Evolutionary conservation across 2,329 filamentous ascomycete genomes (phyloP).

Genomic region (Talaromyces sp.): DNA sequence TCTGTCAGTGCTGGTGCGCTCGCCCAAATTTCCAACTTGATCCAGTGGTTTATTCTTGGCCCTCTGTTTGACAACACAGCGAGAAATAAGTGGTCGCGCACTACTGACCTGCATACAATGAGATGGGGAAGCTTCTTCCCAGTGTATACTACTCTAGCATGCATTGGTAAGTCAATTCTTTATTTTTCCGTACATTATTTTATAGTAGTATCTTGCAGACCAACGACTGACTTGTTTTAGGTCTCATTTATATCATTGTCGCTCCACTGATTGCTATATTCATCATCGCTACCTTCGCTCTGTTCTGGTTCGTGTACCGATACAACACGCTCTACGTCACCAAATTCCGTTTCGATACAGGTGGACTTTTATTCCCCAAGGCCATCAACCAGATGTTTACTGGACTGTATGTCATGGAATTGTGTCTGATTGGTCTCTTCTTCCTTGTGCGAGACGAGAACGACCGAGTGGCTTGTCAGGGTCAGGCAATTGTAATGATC

Average conservation of each 20-base stretch:
- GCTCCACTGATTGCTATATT: constrained; percentile 88
- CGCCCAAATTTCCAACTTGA: constrained; percentile 71
- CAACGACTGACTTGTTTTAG: constrained; percentile 22
- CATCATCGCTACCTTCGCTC: constrained; percentile 81
- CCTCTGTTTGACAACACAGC: constrained; percentile 78
- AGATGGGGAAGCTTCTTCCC: constrained; percentile 94
- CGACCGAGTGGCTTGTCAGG: constrained; percentile 55
- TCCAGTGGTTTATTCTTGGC: constrained; percentile 76
- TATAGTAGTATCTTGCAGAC: too few relatives aligned
- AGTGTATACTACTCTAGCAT: constrained; percentile 93
- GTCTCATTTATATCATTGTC: constrained; percentile 79
- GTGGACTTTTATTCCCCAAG: constrained; percentile 82
- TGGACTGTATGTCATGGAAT: constrained; percentile 89
- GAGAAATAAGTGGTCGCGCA: constrained; percentile 75
- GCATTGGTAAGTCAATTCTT: constrained; percentile 61
- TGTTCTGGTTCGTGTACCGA: constrained; percentile 93
- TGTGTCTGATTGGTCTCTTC: constrained; percentile 84
- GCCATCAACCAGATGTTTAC: constrained; percentile 96
- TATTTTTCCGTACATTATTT: too few relatives aligned
- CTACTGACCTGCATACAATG: constrained; percentile 70
- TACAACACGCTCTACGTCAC: constrained; percentile 96
- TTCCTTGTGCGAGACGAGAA: constrained; percentile 64
- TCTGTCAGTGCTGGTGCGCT: constrained; percentile 86
- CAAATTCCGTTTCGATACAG: constrained; percentile 83
- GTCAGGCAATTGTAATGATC: constrained; percentile 83